Percentiles rank a stretch among this genome's conserved stretches.
phyloP scores from a whole-genome alignment of 129 eudicot genomes.

The Gnaphalium uliginosum region DNA sequence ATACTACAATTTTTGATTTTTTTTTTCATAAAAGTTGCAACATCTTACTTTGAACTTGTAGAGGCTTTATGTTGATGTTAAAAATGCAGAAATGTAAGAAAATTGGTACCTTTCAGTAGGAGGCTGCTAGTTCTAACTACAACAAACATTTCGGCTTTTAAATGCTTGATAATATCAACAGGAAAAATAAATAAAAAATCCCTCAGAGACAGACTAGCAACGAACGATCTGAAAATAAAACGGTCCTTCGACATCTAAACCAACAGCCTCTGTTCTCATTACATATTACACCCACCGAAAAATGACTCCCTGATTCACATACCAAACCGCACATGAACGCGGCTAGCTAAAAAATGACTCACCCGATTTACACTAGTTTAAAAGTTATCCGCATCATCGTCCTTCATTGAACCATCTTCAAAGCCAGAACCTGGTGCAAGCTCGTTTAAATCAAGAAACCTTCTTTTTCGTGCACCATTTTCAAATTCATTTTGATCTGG shows the following conservation, averaged over 20 bases:
- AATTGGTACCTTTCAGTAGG: constrained; percentile 29
- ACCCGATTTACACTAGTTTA: constrained; percentile 28
- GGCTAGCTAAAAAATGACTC: constrained; percentile 29
- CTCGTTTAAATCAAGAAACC: constrained; percentile 92
- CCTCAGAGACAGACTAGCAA: constrained; percentile 8
- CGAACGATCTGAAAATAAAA: background rate
- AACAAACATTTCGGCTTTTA: constrained; percentile 23
- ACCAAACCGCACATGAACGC: constrained; percentile 5
- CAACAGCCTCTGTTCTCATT: constrained; percentile 27
- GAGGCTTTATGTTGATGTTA: background rate
- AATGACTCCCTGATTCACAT: constrained; percentile 44
- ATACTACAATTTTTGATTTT: too few relatives aligned
- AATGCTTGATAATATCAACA: constrained; percentile 26
- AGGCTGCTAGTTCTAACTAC: constrained; percentile 28
- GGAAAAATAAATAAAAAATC: too few relatives aligned
- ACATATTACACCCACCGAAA: constrained; percentile 41
- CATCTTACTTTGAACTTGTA: background rate
- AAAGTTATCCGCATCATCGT: constrained; percentile 61
- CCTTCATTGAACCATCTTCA: constrained; percentile 79
- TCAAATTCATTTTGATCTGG: constrained; percentile 54
- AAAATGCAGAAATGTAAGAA: constrained; percentile 8
- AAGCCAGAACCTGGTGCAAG: constrained; percentile 96
- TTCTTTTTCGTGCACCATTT: constrained; percentile 48
- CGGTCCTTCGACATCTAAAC: constrained; percentile 24
- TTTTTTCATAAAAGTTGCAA: background rate